These are phyloP conservation scores for Castanopsis chinensis DNA, from an alignment of 306 rosid genomes.

Conservation along the genomic window DNA sequence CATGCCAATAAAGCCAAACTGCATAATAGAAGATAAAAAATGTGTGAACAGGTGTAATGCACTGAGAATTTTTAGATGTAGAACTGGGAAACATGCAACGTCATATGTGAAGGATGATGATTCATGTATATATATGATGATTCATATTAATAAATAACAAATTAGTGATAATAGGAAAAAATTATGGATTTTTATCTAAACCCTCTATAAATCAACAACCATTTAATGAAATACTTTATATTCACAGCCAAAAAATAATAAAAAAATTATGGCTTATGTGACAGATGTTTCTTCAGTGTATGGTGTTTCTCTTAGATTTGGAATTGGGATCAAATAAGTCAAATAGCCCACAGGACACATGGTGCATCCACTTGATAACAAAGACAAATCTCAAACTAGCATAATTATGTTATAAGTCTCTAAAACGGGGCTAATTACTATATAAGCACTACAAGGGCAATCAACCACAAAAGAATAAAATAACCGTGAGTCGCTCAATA, in stretches of 20 bases:
- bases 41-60: background rate
- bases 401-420: no score
- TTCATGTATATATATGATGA: background rate
- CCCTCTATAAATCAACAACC: background rate
- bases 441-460: background rate
- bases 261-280: background rate
- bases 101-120: background rate
- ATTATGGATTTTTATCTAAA: background rate
- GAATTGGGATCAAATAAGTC: background rate
- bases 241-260: background rate
- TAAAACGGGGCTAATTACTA: background rate
- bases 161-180: background rate
- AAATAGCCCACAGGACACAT: background rate
- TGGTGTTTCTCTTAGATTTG: background rate
- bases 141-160: background rate
- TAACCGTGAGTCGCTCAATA: background rate
- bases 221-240: background rate
- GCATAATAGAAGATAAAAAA: background rate
- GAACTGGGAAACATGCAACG: background rate
- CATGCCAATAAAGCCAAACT: slow-evolving; percentile 3
- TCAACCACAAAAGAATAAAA: background rate
- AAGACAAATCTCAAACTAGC: no score
- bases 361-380: no score
- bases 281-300: background rate
- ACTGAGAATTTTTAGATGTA: background rate